Percentiles rank a stretch among this genome's conserved stretches.
Evolutionary conservation across 106 monocot genomes (phyloP).

Genomic region (Gastrodia elata): DNA sequence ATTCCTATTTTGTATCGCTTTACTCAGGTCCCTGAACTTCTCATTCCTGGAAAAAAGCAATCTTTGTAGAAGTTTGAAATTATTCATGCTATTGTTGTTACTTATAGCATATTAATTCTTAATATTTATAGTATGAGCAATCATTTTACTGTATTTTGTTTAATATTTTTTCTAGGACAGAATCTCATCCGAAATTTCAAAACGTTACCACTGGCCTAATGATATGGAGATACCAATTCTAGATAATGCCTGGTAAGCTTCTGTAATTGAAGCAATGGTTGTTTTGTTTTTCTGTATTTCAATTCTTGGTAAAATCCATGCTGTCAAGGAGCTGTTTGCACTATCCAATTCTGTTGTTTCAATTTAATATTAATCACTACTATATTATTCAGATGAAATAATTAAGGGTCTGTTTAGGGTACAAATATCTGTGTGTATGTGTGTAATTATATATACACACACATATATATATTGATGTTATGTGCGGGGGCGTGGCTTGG

Average conservation of each 20-base stretch:
- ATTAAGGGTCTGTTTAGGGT: no score
- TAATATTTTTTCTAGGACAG: constrained; percentile 18
- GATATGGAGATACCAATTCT: constrained; percentile 50
- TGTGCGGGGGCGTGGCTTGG: no score
- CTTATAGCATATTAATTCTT: background rate
- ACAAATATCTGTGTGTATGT: no score
- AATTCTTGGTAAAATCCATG: background rate
- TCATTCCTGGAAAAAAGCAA: background rate
- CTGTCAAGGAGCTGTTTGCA: no score
- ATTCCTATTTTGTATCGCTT: constrained; percentile 64
- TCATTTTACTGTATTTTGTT: background rate
- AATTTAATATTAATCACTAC: background rate
- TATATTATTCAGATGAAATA: background rate
- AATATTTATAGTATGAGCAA: background rate
- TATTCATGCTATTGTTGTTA: background rate
- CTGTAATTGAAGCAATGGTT: background rate
- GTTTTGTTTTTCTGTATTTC: background rate
- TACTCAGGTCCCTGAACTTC: constrained; percentile 41
- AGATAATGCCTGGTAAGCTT: constrained; percentile 40
- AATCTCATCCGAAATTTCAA: constrained; percentile 48
- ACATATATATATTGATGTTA: no score
- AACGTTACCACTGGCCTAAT: constrained; percentile 67
- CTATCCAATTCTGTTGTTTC: no score
- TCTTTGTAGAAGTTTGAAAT: background rate
- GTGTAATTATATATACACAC: no score